Base-by-base conservation (phyloP, 768 basidiomycete species). In the Auriscalpium microsporum region DNA sequence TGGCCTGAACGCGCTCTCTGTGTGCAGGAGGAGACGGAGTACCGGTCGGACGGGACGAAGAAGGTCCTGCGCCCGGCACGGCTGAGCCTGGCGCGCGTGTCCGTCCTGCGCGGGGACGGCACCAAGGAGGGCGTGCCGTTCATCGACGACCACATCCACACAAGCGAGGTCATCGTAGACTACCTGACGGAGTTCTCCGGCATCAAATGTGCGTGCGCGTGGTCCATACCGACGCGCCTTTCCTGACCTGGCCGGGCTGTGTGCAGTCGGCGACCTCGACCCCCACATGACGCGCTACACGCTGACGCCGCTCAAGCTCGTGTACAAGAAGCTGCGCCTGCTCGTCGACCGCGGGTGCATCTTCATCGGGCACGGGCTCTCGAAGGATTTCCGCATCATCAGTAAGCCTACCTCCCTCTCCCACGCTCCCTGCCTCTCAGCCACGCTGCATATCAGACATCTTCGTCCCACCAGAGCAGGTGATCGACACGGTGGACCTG, bases 141-240 rank as follows among this genome's bases (percentile, higher is more conserved):
- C 71, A 96, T 99, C 62, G 96, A 98, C 62, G 96, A 99, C 64
- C 90, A 99, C 64, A 98, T 98, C 38, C 91, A 96, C 63, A 96
- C 94, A 2, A 95, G 91, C 62, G 95, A 97, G 65, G 78, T 82
- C 7, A 92, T 99, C 49, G 92, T 96, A 28, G 94, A 99, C 71
- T 98, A 97, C 67, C 70, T 99, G 62, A 99, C 96, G 0, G 94
- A 97, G 68, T 98, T 85, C 65, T 98, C 95, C 10, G 96, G 96
- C 1, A 95, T 98, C 50, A 84, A 85, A 74, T 89, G 95, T 94
- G 64, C 54, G 88, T 62, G 2, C 28, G 28, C 28, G 28, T 28
- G 28, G 5, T 28, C 28, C 0, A 10, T 44, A 45, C 23, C 44
- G 19, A 16, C 33, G 10, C 14, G 33, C 50, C 33, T 21, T 42